Evolutionary conservation across 164 flowering plant genomes (phyloP), one percentile per base, ranked within the genome.

Genomic region (Kingdonia uniflora): DNA sequence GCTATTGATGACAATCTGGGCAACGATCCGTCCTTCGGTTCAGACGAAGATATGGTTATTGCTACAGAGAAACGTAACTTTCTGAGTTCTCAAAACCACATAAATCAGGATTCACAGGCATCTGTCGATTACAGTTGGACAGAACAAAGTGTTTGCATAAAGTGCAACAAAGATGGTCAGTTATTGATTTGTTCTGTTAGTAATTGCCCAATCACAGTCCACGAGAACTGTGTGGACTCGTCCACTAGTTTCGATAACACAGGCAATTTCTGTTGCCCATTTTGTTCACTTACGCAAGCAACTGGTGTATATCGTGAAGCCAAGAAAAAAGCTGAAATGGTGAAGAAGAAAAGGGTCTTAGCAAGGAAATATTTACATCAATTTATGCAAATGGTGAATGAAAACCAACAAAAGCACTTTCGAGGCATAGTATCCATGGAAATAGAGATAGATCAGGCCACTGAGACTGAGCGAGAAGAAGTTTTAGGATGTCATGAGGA

Each of bases 211-310:
- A 12, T 80, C 29, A 59, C 55, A 20, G 69, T 79, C 67, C 96
- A 87, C 59, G 72, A 76, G 58, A 64, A 61, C 33, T 84, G 96
- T 52, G 55, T 87, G 60, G 79, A 69, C 45, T 73, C 69, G 56
- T 45, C 73, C 7, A 59, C 62, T 19, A 62, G 42, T 17, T 72
- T 77, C 54, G 75, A 77, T 48, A 61, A 61, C n/a, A 52, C 29
- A 14, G 84, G 79, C 11, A 62, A 64, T 10, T 87, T 84, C 61
- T 69, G 64, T 58, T 87, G 96, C 58, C 96, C 89, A 14, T 80
- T 80, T 57, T 87, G 92, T 72, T 67, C 69, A 17, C 84, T 76
- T 73, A 65, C 76, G 17, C 68, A 22, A 40, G 75, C 85, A 43
- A 60, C 71, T 25, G 66, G 74, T 13, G 74, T 69, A 39, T 79